Conservation (phyloP, 352 stramenopile species). For the Salisapilia sapeloensis region DNA sequence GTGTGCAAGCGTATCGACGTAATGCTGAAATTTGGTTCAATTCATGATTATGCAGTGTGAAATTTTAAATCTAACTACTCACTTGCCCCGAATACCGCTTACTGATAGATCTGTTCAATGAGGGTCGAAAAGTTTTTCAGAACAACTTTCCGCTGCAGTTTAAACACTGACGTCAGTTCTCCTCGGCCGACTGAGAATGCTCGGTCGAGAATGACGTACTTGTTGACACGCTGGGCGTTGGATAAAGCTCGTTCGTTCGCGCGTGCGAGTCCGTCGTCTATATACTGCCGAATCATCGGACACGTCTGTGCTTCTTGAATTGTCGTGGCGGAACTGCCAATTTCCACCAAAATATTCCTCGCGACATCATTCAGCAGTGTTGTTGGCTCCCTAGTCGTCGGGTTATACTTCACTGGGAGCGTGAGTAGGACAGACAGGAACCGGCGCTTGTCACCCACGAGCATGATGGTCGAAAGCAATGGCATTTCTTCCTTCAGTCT, state of each 20-base stretch:
- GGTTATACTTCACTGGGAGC: conserved; percentile 13
- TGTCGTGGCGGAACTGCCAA: conserved; percentile 19
- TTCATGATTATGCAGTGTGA: too few relatives aligned
- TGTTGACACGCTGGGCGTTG: conserved; percentile 12
- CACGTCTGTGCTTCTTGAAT: conserved; percentile 18
- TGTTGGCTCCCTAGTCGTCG: conserved; percentile 16
- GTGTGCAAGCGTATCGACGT: too few relatives aligned
- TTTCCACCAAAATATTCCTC: conserved; percentile 12
- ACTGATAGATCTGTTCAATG: conserved; percentile 46
- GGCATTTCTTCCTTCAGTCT: conserved; percentile 27
- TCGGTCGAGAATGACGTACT: conserved; percentile 15
- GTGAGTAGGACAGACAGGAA: conserved; percentile 50
- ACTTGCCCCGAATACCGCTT: too few relatives aligned
- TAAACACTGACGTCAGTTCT: conserved; percentile 72
- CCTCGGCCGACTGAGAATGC: conserved; percentile 35
- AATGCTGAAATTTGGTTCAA: too few relatives aligned
- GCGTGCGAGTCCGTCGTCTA: conserved; percentile 12
- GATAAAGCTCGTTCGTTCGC: conserved; percentile 6
- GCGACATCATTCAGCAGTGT: conserved; percentile 24
- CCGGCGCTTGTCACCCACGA: conserved; percentile 49
- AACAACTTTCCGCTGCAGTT: conserved; percentile 54
- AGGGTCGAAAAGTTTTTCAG: conserved; percentile 38
- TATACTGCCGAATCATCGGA: conserved; percentile 16
- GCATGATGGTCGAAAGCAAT: conserved; percentile 32
- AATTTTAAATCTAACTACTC: too few relatives aligned